Evolutionary conservation across 2,329 filamentous ascomycete species (phyloP).

Genomic region (Penicillium sp.): DNA sequence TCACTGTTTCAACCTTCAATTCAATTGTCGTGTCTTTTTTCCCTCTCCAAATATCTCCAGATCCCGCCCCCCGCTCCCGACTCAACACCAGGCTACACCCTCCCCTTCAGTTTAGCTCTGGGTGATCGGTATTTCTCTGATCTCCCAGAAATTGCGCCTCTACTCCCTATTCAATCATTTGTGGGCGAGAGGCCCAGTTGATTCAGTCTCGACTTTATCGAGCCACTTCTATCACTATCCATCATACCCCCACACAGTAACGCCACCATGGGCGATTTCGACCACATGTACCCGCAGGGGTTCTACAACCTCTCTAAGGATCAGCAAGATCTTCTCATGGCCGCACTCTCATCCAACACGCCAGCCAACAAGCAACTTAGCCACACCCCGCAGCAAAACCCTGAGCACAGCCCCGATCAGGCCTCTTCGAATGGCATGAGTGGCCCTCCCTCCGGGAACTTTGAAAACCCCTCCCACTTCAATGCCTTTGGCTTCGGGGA

Average conservation of each 20-base stretch:
- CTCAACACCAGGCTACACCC: not conserved
- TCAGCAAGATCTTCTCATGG: constrained; percentile 74
- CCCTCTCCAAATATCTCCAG: constrained; percentile 5
- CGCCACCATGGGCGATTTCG: constrained; percentile 38
- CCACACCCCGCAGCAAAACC: constrained; percentile 24
- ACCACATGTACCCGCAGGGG: constrained; percentile 49
- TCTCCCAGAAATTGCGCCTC: constrained; percentile 4
- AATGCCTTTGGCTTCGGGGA: constrained; percentile 53
- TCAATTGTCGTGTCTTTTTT: constrained; percentile 8
- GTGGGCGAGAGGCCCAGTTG: constrained; percentile 38
- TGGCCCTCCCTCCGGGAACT: constrained; percentile 31
- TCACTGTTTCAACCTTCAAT: not conserved
- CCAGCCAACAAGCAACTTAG: constrained; percentile 36
- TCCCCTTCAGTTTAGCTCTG: not conserved
- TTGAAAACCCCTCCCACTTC: constrained; percentile 40
- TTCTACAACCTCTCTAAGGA: constrained; percentile 69
- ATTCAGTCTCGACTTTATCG: not conserved
- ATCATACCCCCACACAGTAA: not conserved
- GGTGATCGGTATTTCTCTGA: not conserved
- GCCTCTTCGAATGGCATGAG: constrained; percentile 46
- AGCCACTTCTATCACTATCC: not conserved
- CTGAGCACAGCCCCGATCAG: constrained; percentile 38
- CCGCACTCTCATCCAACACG: constrained; percentile 72
- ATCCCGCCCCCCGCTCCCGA: constrained; percentile 1
- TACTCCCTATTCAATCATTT: constrained; percentile 19